Conservation (phyloP, 495 filamentous ascomycete genomes). For the Xylaria telfairii region DNA sequence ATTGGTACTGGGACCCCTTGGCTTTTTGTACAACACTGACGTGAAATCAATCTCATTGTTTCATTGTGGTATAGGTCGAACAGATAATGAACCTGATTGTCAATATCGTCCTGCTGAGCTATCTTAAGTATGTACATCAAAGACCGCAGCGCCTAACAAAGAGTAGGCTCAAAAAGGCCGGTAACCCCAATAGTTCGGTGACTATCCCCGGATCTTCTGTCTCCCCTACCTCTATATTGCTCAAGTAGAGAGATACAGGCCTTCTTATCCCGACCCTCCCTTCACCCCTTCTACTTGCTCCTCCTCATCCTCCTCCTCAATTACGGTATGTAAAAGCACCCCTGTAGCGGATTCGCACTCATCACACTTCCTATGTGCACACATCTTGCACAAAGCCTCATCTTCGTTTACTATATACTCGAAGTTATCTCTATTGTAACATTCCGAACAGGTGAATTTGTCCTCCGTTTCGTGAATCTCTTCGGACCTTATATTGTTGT, state of each 20-base stretch:
- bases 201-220: neutral
- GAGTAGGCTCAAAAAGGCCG: neutral
- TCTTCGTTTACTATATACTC: neutral
- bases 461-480: neutral
- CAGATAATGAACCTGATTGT: neutral
- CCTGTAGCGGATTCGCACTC: neutral
- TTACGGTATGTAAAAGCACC: neutral
- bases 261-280: neutral
- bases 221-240: neutral
- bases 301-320: neutral
- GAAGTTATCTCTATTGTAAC: neutral
- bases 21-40: neutral
- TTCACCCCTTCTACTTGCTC: neutral
- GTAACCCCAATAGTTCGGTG: neutral
- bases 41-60: neutral
- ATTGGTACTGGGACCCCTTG: neutral
- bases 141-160: neutral
- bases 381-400: neutral
- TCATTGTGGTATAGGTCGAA: neutral
- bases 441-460: constrained; percentile 6
- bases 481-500: neutral
- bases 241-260: no score
- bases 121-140: neutral
- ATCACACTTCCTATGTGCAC: constrained; percentile 10
- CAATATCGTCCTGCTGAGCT: neutral